Evolutionary conservation across 306 rosid species (phyloP).

Genomic region (Quillaja saponaria): DNA sequence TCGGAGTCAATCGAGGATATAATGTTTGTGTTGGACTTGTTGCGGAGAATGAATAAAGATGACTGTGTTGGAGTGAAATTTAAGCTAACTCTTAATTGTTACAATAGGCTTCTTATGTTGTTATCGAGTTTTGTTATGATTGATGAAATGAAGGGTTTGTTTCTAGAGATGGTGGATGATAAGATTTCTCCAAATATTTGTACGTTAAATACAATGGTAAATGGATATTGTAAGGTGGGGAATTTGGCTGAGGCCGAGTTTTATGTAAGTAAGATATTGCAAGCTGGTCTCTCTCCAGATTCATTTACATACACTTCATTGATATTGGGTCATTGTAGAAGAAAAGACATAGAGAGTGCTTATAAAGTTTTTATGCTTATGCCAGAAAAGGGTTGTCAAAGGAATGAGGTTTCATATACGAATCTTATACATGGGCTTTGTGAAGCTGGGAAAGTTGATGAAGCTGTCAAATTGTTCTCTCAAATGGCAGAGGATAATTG

Average conservation of each 20-base stretch:
- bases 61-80: conserved; percentile 32
- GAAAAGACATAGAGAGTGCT: conserved; percentile 49
- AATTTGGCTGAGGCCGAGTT: conserved; percentile 48
- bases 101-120: conserved; percentile 56
- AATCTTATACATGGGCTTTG: conserved; percentile 72
- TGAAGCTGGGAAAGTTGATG: conserved; percentile 45
- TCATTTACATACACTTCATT: conserved; percentile 65
- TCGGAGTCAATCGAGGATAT: conserved; percentile 44
- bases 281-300: conserved; percentile 58
- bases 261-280: conserved; percentile 48
- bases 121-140: conserved; percentile 48
- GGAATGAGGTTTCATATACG: conserved; percentile 63
- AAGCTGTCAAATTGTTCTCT: conserved; percentile 55
- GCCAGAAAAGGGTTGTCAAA: conserved; percentile 49
- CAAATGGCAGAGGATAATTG: conserved; percentile 67
- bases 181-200: conserved; percentile 51
- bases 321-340: conserved; percentile 80
- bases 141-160: conserved; percentile 57
- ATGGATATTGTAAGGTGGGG: conserved; percentile 71
- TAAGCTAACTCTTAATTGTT: conserved; percentile 65
- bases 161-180: conserved; percentile 54
- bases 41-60: conserved; percentile 45
- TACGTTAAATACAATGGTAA: conserved; percentile 65
- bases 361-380: conserved; percentile 47
- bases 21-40: conserved; percentile 40